phyloP scores from a whole-genome alignment of 345 rosid genomes.

The Turritis glabra region DNA sequence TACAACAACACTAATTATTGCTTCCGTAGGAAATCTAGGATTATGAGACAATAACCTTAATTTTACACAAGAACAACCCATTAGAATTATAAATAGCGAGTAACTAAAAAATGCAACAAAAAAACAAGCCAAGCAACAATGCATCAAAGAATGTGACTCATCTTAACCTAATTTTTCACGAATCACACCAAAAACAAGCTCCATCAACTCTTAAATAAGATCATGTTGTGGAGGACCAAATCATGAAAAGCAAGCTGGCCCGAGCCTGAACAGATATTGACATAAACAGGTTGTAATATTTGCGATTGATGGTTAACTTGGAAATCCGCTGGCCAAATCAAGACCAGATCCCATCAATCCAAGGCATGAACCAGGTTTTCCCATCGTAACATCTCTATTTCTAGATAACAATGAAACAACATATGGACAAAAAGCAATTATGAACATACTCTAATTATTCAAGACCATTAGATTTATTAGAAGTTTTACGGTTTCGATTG shows the following conservation, averaged over 20 bases:
- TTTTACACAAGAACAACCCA: too few species aligned
- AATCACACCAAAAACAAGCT: not conserved
- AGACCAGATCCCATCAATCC: not conserved
- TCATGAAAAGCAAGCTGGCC: slow-evolving; percentile 4
- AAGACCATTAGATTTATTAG: not conserved
- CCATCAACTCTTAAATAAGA: slow-evolving; percentile 1
- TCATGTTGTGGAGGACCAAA: slow-evolving; percentile 3
- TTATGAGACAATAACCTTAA: too few species aligned
- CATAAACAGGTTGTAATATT: not conserved
- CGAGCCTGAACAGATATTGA: slow-evolving; percentile 14
- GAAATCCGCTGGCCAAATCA: not conserved
- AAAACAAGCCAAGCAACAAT: not conserved
- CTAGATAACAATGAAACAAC: not conserved
- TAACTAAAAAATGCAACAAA: too few species aligned
- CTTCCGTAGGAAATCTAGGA: not conserved
- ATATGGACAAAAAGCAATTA: not conserved
- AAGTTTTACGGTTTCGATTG: too few species aligned
- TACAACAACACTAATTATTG: too few species aligned
- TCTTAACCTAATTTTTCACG: not conserved
- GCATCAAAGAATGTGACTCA: not conserved
- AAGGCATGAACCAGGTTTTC: not conserved
- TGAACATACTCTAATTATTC: not conserved
- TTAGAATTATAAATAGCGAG: too few species aligned
- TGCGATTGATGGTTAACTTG: not conserved
- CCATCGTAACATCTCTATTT: not conserved